These are phyloP conservation scores for Colletotrichum tanaceti DNA, from an alignment of 2,329 filamentous ascomycete species.

Conservation along the genomic window DNA sequence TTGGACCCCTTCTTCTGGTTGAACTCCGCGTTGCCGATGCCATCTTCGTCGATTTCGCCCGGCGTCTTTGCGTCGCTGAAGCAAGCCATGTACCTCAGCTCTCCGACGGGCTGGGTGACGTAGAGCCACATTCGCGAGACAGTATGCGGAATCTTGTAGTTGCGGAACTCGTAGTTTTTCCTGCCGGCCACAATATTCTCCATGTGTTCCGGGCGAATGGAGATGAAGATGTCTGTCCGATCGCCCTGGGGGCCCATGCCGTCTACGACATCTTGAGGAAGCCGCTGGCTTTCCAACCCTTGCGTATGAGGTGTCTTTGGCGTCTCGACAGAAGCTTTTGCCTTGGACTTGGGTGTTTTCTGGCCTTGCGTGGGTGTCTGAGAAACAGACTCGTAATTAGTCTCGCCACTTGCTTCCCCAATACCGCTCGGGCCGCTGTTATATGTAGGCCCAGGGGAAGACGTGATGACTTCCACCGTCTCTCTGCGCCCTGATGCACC, in stretches of 20 bases:
- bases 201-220: conserved; percentile 60
- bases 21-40: conserved; percentile 65
- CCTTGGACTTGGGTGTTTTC: conserved; percentile 9
- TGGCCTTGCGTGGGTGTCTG: conserved; percentile 33
- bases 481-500: conserved; percentile 23
- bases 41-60: conserved; percentile 59
- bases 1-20: conserved; percentile 55
- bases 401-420: conserved; percentile 3
- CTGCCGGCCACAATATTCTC: conserved; percentile 60
- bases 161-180: conserved; percentile 66
- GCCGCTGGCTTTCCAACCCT: conserved; percentile 61
- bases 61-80: conserved; percentile 60
- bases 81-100: conserved; percentile 69
- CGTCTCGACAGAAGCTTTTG: conserved; percentile 28
- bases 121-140: conserved; percentile 74
- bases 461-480: conserved; percentile 37
- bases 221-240: conserved; percentile 66
- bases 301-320: conserved; percentile 49
- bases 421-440: conserved; percentile 19
- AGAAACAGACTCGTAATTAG: conserved; percentile 25
- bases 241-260: conserved; percentile 60
- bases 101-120: conserved; percentile 57
- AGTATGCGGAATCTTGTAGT: conserved; percentile 65
- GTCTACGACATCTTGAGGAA: conserved; percentile 62
- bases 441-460: conserved; percentile 28